phyloP scores from a whole-genome alignment of 202 grass and related monocot genomes.

The Panicum virgatum region DNA sequence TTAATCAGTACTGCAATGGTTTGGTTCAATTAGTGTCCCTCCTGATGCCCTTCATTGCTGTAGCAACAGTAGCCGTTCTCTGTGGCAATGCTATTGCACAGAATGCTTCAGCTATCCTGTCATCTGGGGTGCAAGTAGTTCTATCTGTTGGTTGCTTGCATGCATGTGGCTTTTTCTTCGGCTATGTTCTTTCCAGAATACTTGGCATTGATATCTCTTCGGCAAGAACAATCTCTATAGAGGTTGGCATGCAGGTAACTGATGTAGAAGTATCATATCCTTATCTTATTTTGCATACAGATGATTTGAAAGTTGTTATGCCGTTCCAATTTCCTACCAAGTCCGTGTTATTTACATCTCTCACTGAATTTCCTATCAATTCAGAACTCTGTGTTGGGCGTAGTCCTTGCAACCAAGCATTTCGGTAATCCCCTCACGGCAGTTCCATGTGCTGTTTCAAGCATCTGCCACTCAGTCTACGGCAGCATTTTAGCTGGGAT shows the following conservation, averaged over 20 bases:
- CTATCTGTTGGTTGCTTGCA: constrained; percentile 65
- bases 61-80: constrained; percentile 77
- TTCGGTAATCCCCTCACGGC: constrained; percentile 86
- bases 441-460: constrained; percentile 92
- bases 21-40: constrained; percentile 75
- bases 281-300: neutral
- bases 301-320: neutral
- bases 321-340: too few species aligned
- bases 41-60: constrained; percentile 85
- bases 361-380: neutral
- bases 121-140: constrained; percentile 73
- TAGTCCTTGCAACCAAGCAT: constrained; percentile 82
- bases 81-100: constrained; percentile 94
- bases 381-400: constrained; percentile 89
- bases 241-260: constrained; percentile 97
- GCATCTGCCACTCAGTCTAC: constrained; percentile 79
- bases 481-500: constrained; percentile 87
- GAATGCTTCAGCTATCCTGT: constrained; percentile 77
- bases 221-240: constrained; percentile 82
- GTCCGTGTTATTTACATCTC: constrained; percentile 6
- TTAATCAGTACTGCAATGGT: constrained; percentile 82
- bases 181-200: constrained; percentile 69
- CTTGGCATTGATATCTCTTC: constrained; percentile 68
- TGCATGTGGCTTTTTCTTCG: constrained; percentile 78
- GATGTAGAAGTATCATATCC: neutral